phyloP scores from a whole-genome alignment of 1,284 basidiomycete species.

The Ustilago bromivora region DNA sequence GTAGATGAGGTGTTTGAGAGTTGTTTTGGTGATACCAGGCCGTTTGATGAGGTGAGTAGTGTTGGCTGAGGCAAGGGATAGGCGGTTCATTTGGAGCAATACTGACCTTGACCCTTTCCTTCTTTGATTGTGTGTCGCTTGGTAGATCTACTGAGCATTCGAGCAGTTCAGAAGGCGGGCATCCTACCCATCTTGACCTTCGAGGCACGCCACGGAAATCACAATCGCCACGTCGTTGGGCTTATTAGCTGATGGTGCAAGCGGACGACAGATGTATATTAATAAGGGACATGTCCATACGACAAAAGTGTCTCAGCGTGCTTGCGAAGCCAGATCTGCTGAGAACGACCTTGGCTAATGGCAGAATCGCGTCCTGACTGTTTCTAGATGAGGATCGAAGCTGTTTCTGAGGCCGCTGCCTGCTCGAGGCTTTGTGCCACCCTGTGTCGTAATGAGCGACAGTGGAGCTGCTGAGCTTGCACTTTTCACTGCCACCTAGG shows the following conservation, averaged over 20 bases:
- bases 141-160: conserved; percentile 53
- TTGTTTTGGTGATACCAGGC: conserved; percentile 93
- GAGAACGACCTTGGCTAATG: too few relatives aligned
- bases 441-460: too few relatives aligned
- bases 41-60: conserved; percentile 87
- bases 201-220: too few relatives aligned
- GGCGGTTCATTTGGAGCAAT: not conserved
- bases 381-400: too few relatives aligned
- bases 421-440: too few relatives aligned
- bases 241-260: not conserved
- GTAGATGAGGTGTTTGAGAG: conserved; percentile 98
- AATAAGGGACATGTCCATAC: not conserved
- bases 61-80: not conserved
- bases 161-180: not conserved
- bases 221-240: too few relatives aligned
- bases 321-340: too few relatives aligned
- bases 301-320: not conserved
- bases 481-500: not conserved
- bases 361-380: too few relatives aligned
- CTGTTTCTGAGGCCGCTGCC: too few relatives aligned
- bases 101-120: not conserved
- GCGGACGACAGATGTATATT: not conserved
- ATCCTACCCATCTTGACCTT: too few relatives aligned
- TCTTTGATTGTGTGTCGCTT: not conserved
- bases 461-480: not conserved